Percentiles rank a stretch among this genome's conserved stretches.
These are phyloP conservation scores for Tricholomella constricta DNA, from an alignment of 768 basidiomycete genomes.

Conservation along the genomic window DNA sequence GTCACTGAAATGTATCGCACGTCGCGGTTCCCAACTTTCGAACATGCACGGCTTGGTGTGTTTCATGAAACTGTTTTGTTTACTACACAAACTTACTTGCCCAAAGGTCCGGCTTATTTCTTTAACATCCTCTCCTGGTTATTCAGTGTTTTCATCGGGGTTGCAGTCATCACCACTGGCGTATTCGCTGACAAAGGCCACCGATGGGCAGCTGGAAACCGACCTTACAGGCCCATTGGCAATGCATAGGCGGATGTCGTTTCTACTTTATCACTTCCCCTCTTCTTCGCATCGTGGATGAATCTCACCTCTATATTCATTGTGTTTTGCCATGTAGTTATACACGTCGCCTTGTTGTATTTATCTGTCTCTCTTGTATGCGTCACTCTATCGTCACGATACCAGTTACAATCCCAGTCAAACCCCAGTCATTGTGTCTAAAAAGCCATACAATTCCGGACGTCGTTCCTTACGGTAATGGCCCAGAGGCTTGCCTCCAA, in stretches of 20 bases:
- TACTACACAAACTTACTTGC: not conserved
- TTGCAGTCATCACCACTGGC: slow-evolving; percentile 63
- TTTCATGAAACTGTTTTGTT: not conserved
- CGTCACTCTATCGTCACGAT: too few relatives aligned
- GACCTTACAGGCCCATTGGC: slow-evolving; percentile 54
- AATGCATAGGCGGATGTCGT: not conserved
- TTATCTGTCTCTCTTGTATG: too few relatives aligned
- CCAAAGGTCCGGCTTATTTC: slow-evolving; percentile 60
- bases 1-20: slow-evolving; percentile 61
- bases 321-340: not conserved
- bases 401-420: too few relatives aligned
- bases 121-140: slow-evolving; percentile 66
- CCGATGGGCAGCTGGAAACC: slow-evolving; percentile 77
- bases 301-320: not conserved
- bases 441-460: too few relatives aligned
- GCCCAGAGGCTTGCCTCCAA: too few relatives aligned
- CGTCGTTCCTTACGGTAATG: too few relatives aligned
- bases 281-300: not conserved
- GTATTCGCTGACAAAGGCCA: slow-evolving; percentile 61
- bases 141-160: slow-evolving; percentile 49
- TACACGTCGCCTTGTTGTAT: not conserved
- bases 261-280: not conserved
- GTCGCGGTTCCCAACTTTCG: slow-evolving; percentile 49
- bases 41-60: slow-evolving; percentile 62
- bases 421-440: too few relatives aligned